Base-by-base conservation (phyloP, 2,329 filamentous ascomycete species). In the Diaporthe ampelina region DNA sequence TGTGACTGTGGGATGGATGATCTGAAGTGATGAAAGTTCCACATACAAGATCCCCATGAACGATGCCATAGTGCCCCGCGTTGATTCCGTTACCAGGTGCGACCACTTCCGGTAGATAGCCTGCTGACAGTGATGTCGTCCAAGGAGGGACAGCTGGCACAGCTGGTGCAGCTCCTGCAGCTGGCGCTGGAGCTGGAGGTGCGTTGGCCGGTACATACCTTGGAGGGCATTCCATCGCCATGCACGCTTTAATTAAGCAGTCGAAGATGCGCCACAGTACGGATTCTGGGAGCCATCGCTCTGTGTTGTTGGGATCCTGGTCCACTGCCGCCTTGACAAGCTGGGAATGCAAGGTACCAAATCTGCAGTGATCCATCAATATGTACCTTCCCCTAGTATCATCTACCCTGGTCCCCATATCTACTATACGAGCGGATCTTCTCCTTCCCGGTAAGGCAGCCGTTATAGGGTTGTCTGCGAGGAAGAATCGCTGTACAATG, bases 151-250 rank as follows among this genome's bases (percentile, higher is more conserved):
- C 19, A 3, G 6, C 17, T 13, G 19, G 5, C 17, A 11, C 19
- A 5, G 6, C 17, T 13, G 19, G 4, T 10, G n/a, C 21, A 17
- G 54, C 29, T 6, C 15, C 29, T 15, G 29, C 8, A 17, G 35
- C 35, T 10, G 35, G 21, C 2, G 29, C 10, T 17, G 35, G 21
- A 19, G 35, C 11, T 3, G n/a, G 35, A 24, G n/a, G n/a, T 26
- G 35, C 13, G 13, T 71, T 71, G 3, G 4, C 17, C 2, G 68
- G 52, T 29, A 61, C 65, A 26, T 43, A 45, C 2, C 69, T 21
- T 0, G 78, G 74, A 5, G 77, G 78, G 13, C 73, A 74, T 24
- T 75, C 37, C 74, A 79, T 71, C 13, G 75, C 70, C n/a, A 76
- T 56, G 59, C 76, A 77, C 7, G 40, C 77, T 19, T 76, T 68